Evolutionary conservation across 2,329 filamentous ascomycete species (phyloP), one percentile per base, ranked within the genome.

Genomic region (Botrytis porri): DNA sequence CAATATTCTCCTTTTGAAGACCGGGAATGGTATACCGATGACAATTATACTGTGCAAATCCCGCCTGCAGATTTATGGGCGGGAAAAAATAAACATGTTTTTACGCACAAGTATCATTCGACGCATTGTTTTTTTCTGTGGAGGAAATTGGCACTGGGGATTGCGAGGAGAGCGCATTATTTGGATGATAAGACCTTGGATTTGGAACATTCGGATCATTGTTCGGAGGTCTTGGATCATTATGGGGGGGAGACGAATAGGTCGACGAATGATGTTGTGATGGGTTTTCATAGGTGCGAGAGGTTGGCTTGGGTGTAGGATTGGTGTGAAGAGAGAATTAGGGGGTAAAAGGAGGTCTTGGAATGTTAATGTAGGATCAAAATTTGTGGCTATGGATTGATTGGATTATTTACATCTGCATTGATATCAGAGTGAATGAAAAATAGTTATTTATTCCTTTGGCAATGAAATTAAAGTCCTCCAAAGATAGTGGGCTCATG

Each of bases 181-280:
- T 41, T 67, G 45, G 64, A 67, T 37, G 64, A 54, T 37, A 67
- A 67, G 45, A 39, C 32, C 3, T 22, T 67, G 25, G 45, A 67
- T 35, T 67, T 67, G 48, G 64, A 67, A 22, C 64, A 67, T 54
- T 37, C 64, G 64, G 64, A 67, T 67, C 64, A 67, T 54, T 67
- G 64, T 67, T 54, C 45, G 7, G 48, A 37, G 35, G n/a, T 67
- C 9, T n/a, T 67, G 48, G 64, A 67, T 67, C 64, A 67, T 29
- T 67, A 67, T 67, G 64, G 45, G 22, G 64, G 64, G 22, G 64
- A 67, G 18, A 67, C 64, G 35, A 12, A 22, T n/a, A 54, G 39
- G 54, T 67, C 64, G 32, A 67, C 64, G 16, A 67, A 67, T 57
- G 64, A 67, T 67, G 64, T 67, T 29, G 32, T 39, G 32, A 39